A percentile compares a stretch with the other conserved stretches of the same genome.
Evolutionary conservation across 1,284 basidiomycete species (phyloP).

Genomic region (Sanghuangporus baumii): DNA sequence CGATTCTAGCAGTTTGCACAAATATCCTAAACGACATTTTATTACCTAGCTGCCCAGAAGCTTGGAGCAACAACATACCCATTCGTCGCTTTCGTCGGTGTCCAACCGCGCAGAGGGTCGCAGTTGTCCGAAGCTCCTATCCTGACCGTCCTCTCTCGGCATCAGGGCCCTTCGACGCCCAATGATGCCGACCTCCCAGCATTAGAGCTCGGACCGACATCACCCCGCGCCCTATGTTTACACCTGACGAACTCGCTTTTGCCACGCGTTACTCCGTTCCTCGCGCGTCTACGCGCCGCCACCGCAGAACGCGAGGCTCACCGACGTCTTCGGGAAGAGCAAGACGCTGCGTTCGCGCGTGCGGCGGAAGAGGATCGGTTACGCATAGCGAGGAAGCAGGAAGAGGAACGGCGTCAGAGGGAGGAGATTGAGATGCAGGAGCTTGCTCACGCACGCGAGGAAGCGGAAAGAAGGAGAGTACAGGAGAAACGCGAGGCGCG

Average conservation of each 20-base stretch:
- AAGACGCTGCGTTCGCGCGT: constrained; percentile 74
- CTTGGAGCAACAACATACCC: constrained; percentile 88
- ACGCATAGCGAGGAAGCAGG: constrained; percentile 47
- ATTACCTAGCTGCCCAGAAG: constrained; percentile 67
- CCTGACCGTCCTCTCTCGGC: constrained; percentile 77
- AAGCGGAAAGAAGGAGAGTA: constrained; percentile 26
- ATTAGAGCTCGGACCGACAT: constrained; percentile 42
- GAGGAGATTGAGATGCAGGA: constrained; percentile 27
- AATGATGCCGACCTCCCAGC: constrained; percentile 1
- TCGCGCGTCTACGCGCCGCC: constrained; percentile 52
- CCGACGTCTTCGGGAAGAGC: constrained; percentile 69
- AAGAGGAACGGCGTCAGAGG: constrained; percentile 35
- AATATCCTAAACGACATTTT: constrained; percentile 2
- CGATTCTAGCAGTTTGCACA: background rate
- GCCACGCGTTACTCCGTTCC: constrained; percentile 74
- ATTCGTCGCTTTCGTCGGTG: constrained; percentile 84
- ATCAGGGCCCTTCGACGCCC: constrained; percentile 65
- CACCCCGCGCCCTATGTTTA: constrained; percentile 53
- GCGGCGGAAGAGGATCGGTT: constrained; percentile 67
- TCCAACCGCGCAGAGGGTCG: constrained; percentile 62
- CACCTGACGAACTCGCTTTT: constrained; percentile 69
- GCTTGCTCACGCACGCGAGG: constrained; percentile 25
- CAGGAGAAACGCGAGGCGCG: constrained; percentile 28
- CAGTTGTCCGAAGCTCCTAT: constrained; percentile 40
- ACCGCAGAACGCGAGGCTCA: constrained; percentile 52